Base-by-base conservation (phyloP, 2,329 filamentous ascomycete species). In the Claviceps digitariae region DNA sequence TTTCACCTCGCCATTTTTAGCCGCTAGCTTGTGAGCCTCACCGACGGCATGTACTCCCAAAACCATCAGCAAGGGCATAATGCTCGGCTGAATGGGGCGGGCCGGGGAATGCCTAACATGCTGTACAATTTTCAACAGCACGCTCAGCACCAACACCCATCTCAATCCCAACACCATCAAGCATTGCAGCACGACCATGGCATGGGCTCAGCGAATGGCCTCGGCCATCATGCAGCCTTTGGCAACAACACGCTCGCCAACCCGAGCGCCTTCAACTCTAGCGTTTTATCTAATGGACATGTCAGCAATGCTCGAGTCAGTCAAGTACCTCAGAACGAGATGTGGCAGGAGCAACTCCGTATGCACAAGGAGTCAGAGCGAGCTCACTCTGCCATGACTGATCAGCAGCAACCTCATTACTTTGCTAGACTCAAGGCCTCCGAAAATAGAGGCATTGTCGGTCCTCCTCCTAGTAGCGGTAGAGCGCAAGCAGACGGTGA, bases 331-430 rank as follows among this genome's bases (percentile, higher is more conserved):
- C 75, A 72, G 53, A 82, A 71, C 57, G 81, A 84, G 60, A 86
- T 95, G 68, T 97, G 90, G 90, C 83, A 85, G 58, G 85, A 93
- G 64, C 93, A 98, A 70, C 70, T 95, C 58, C 83, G 86, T 57
- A 72, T 90, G 62, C 85, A 84, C 57, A 87, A 90, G 59, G 86
- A 89, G 57, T 82, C 87, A 62, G 87, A 79, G 73, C 82, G 74
- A 72, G 82, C 74, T 69, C 85, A 77, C 77, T 79, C 66, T 73
- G 87, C 76, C 76, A 93, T 83, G 81, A 78, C 73, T 7, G 80
- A 83, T 48, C 77, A 81, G 59, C 77, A 80, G 60, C 77, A 81
- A 57, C 79, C 80, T 4, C 80, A 84, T 62, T 83, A 83, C 67
- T 90, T 91, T 66, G 87, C 85, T 15, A 73, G 84, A 57, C 77